These are phyloP conservation scores for Alisma plantagoaquatica DNA, from an alignment of 106 monocot species.

Conservation along the genomic window DNA sequence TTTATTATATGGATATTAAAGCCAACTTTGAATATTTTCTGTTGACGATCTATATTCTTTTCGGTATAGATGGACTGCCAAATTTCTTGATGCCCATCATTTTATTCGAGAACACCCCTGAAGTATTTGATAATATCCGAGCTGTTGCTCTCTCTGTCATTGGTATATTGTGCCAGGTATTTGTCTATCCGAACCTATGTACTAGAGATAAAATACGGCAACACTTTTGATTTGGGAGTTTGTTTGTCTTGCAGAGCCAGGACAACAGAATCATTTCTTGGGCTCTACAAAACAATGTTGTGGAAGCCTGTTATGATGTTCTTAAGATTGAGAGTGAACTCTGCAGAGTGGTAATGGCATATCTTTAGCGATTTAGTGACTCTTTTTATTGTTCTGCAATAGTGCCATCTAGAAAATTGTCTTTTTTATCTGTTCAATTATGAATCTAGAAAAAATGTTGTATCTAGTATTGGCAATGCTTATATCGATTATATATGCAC, in stretches of 20 bases:
- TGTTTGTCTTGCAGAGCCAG: slow-evolving; percentile 15
- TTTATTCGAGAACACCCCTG: slow-evolving; percentile 14
- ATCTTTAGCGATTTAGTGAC: slow-evolving; percentile 2
- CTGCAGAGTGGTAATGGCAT: slow-evolving; percentile 33
- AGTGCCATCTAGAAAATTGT: too few relatives aligned
- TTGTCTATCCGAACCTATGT: not conserved
- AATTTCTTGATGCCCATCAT: slow-evolving; percentile 45
- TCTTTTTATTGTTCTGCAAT: too few relatives aligned
- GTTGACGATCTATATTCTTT: not conserved
- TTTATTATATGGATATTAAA: too few relatives aligned
- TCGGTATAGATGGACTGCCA: slow-evolving; percentile 26
- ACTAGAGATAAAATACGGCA: not conserved
- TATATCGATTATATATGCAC: too few relatives aligned
- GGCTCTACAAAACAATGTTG: slow-evolving; percentile 31
- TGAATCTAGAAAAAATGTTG: too few relatives aligned
- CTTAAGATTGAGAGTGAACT: slow-evolving; percentile 35
- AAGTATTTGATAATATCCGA: slow-evolving; percentile 29
- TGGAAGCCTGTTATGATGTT: slow-evolving; percentile 25
- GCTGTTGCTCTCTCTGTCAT: slow-evolving; percentile 42
- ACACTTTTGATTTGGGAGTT: not conserved
- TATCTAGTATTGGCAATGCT: too few relatives aligned
- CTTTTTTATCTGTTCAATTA: too few relatives aligned
- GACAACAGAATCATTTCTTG: slow-evolving; percentile 31
- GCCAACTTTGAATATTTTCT: too few relatives aligned
- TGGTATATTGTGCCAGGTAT: slow-evolving; percentile 62